Evolutionary conservation across 2,329 filamentous ascomycete genomes (phyloP).

Genomic region (Aspergillus jensenii): DNA sequence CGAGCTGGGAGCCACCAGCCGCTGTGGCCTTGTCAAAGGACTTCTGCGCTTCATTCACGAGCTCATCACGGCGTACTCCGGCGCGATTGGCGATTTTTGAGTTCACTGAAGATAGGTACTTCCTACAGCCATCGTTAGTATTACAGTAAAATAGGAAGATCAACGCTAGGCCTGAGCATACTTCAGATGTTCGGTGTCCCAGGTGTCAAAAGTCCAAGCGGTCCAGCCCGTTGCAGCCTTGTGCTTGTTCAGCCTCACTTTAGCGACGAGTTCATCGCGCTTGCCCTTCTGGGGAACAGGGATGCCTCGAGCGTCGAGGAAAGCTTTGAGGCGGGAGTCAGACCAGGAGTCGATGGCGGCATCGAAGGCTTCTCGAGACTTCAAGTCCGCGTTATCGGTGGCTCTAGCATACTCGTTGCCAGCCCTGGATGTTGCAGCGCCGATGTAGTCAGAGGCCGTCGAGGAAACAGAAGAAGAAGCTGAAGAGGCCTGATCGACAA

Average conservation of each 20-base stretch:
- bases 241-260: conserved; percentile 72
- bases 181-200: conserved; percentile 69
- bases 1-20: conserved; percentile 48
- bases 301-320: conserved; percentile 73
- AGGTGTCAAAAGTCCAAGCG: conserved; percentile 78
- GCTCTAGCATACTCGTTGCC: conserved; percentile 75
- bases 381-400: conserved; percentile 65
- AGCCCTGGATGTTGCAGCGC: conserved; percentile 72
- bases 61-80: conserved; percentile 69
- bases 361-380: conserved; percentile 67
- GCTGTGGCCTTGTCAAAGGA: conserved; percentile 49
- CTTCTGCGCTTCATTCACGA: conserved; percentile 58
- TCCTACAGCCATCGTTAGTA: conserved; percentile 32
- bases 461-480: conserved; percentile 38
- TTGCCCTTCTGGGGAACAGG: conserved; percentile 71
- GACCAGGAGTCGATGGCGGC: conserved; percentile 65
- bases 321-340: conserved; percentile 74
- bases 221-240: conserved; percentile 67
- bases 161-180: conserved; percentile 29
- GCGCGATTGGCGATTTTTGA: conserved; percentile 61
- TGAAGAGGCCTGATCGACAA: conserved; percentile 41
- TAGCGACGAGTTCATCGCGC: conserved; percentile 69
- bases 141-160: background rate
- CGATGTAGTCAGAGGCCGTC: conserved; percentile 57
- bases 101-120: conserved; percentile 50